Conservation (phyloP, 345 rosid genomes). For the Brassica rapa region DNA sequence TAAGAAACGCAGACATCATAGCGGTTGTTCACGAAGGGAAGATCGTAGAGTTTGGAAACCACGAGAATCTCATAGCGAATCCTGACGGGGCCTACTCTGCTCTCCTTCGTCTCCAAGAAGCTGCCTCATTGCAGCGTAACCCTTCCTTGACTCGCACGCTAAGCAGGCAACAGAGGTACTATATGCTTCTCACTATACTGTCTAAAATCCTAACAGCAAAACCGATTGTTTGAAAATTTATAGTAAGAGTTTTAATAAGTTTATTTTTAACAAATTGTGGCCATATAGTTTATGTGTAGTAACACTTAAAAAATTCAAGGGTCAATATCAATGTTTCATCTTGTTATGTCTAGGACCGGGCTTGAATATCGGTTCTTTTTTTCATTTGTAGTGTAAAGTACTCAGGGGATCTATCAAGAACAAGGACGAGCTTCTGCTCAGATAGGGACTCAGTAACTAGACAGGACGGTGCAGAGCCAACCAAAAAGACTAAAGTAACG, state of each 20-base stretch:
- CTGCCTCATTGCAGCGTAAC: conserved; percentile 59
- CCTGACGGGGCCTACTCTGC: conserved; percentile 68
- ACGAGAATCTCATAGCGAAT: conserved; percentile 73
- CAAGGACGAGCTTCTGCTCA: conserved; percentile 73
- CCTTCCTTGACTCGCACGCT: conserved; percentile 58
- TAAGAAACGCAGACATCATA: conserved; percentile 84
- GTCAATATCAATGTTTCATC: not conserved
- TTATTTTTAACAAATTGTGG: not conserved
- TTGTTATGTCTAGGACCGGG: not conserved
- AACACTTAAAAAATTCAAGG: not conserved
- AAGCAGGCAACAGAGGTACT: conserved; percentile 73
- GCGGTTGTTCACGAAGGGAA: conserved; percentile 80
- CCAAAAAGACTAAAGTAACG: conserved; percentile 51
- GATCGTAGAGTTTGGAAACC: conserved; percentile 88
- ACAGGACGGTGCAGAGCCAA: conserved; percentile 48
- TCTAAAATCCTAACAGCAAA: not conserved
- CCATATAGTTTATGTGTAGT: not conserved
- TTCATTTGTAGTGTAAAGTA: conserved; percentile 47
- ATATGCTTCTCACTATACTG: not conserved
- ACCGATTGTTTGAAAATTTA: not conserved
- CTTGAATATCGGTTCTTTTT: not conserved
- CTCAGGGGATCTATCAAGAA: conserved; percentile 70
- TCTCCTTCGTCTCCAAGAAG: conserved; percentile 82
- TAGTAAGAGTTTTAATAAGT: not conserved
- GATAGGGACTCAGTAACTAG: conserved; percentile 71